Conservation (phyloP, 371 early-diverging fungal genomes). For the Apophysomyces ossiformis region DNA sequence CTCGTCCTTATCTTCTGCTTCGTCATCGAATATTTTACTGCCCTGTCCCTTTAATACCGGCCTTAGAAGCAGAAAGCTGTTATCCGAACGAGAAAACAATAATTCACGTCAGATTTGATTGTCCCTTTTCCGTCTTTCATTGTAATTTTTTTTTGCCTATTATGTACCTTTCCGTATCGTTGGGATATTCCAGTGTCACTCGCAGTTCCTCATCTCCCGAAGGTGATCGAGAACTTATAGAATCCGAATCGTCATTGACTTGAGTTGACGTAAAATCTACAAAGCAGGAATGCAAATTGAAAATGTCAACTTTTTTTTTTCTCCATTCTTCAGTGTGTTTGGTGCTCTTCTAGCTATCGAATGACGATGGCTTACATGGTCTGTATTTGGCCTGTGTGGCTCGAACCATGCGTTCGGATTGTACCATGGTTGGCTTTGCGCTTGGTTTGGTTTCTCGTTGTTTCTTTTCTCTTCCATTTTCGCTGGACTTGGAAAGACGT, state of each 20-base stretch:
- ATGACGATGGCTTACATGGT: conserved; percentile 41
- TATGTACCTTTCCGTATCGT: conserved; percentile 39
- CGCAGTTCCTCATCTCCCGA: conserved; percentile 36
- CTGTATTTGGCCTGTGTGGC: conserved; percentile 47
- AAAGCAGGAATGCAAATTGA: neutral
- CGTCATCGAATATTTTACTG: conserved; percentile 29
- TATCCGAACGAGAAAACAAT: neutral
- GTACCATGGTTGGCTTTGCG: conserved; percentile 30
- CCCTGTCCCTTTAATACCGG: conserved; percentile 39
- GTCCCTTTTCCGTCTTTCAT: neutral
- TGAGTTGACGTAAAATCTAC: conserved; percentile 21
- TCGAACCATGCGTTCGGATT: conserved; percentile 54
- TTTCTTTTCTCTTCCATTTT: conserved; percentile 19
- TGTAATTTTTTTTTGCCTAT: neutral
- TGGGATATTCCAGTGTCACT: conserved; percentile 46
- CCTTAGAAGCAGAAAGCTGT: conserved; percentile 42
- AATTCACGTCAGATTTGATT: neutral
- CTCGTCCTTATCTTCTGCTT: conserved; percentile 71
- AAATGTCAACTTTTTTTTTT: neutral
- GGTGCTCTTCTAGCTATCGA: too few species aligned
- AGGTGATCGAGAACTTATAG: conserved; percentile 30
- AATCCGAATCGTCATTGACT: conserved; percentile 36
- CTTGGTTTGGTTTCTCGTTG: conserved; percentile 6
- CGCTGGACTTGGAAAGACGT: conserved; percentile 21
- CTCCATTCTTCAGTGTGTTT: too few species aligned